Evolutionary conservation across 2,329 filamentous ascomycete genomes (phyloP), one percentile per base, ranked within the genome.

Genomic region (Penicillium occitanis): DNA sequence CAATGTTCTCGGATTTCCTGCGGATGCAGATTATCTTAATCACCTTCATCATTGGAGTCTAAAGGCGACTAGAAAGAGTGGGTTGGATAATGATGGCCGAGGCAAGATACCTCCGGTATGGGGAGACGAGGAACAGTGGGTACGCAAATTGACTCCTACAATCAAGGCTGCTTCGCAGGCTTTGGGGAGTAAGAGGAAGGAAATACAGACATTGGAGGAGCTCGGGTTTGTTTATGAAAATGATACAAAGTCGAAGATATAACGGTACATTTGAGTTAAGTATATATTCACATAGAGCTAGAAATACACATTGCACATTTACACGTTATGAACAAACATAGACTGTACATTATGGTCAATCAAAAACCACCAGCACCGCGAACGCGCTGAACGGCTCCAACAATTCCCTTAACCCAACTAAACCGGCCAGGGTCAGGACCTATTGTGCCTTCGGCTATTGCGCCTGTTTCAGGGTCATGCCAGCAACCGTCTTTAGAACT

Each of bases 401-500:
- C 73, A 19, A 87, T 70, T 0, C 87, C 86, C 74, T 83, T 87
- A 0, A 83, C 81, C 86, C 86, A 88, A 14, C 83, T 81, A 68
- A 89, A 86, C 37, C 75, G 78, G 0, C 86, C 86, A 0, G 84
- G 83, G 71, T 87, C 79, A 13, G 81, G 74, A 3, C 85, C 85
- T 62, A 86, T 82, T 6, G 81, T 82, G 1, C 81, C 84, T 19
- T 82, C 77, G 0, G 83, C 79, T 70, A 81, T 77, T 28, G 80
- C 76, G 0, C 83, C 84, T 1, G 80, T 75, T 5, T 74, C 72
- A 0, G 77, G 74, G 71, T 89, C 85, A 68, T 85, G 83, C 88
- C 88, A 90, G 62, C 88, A 82, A 0, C 88, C 88, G 73, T 90
- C 88, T 22, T 82, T 76, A 70, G 77, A 25, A 73, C 80, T 75